Base-by-base conservation (phyloP, 2,329 filamentous ascomycete species). In the Camillea tinctor region DNA sequence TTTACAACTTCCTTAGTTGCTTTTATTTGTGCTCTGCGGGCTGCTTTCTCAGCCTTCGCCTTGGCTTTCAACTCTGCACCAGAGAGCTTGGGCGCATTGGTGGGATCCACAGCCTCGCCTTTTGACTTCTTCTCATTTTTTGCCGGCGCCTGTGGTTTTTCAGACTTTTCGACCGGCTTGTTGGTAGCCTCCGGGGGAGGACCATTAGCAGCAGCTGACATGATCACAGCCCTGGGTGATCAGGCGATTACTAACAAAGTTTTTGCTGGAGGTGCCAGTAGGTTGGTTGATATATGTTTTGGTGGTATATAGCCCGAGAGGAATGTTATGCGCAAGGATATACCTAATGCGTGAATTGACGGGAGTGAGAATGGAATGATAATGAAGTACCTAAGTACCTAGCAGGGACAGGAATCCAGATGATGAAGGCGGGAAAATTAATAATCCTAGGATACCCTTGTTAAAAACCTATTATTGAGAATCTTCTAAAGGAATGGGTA, bases 11-110 rank as follows among this genome's bases (percentile, higher is more conserved):
- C 76, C 63, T 84, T 83, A 3, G 81, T 79, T 26, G 80, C 79
- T 73, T 89, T 92, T 69, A 83, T 86, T 71, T 88, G 88, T 54
- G 90, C 92, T 78, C 94, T 85, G 62, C 92, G 84, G 52, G 93
- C 93, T 56, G 91, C 90, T 79, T 97, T 98, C 74, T 97, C 94
- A 30, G 92, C 93, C 75, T 97, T 94, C 63, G 90, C 89, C 73
- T 87, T 88, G 70, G 93, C 94, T 78, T 98, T 98, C 71, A 96
- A 73, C 75, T 96, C 90, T 20, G 92, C 92, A 40, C 84, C 84
- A 1, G 90, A 87, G 30, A 91, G 79, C 73, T 91, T 90, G 68
- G 75, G 70, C 20, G 74, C 66, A 17, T 76, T 74, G 4, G 73
- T 57, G 4, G 71, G 56, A 56, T 66, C 64, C 19, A 61, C 57